These are phyloP conservation scores for Penicillium coffeae DNA, from an alignment of 495 filamentous ascomycete genomes.

Conservation along the genomic window DNA sequence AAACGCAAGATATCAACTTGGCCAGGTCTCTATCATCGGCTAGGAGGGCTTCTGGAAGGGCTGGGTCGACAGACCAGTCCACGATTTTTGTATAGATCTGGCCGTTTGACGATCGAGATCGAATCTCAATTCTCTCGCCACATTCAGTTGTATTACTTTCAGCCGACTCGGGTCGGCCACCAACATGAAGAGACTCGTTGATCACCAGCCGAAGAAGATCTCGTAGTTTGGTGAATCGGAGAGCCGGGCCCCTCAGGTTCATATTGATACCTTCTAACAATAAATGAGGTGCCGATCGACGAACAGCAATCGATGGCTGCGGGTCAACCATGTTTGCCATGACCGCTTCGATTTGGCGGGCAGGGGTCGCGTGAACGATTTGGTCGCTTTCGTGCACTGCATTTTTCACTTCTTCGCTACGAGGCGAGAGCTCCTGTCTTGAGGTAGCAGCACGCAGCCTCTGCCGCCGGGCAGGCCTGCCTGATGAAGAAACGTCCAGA, in stretches of 20 bases:
- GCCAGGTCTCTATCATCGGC: constrained; percentile 70
- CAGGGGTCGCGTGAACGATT: constrained; percentile 39
- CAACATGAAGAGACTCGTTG: constrained; percentile 66
- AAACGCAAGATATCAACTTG: constrained; percentile 69
- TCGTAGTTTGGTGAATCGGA: constrained; percentile 59
- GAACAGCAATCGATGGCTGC: constrained; percentile 37
- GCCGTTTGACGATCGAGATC: constrained; percentile 55
- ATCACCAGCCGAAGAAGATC: constrained; percentile 65
- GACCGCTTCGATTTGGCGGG: constrained; percentile 39
- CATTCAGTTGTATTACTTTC: constrained; percentile 53
- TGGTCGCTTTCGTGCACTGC: constrained; percentile 50
- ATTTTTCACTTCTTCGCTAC: constrained; percentile 47
- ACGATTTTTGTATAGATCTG: constrained; percentile 57
- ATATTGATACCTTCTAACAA: constrained; percentile 45
- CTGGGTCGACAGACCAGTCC: constrained; percentile 62
- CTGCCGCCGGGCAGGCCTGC: constrained; percentile 28
- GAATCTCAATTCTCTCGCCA: constrained; percentile 67
- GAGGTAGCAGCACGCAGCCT: constrained; percentile 33
- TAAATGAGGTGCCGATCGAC: constrained; percentile 40
- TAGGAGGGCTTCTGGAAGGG: constrained; percentile 62
- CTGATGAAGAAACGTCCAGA: constrained; percentile 26
- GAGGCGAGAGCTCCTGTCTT: constrained; percentile 42
- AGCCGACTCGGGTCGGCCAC: constrained; percentile 70
- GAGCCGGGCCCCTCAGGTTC: constrained; percentile 34
- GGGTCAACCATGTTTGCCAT: constrained; percentile 41